These are phyloP conservation scores for Nephelium lappaceum DNA, from an alignment of 345 rosid species.

Conservation along the genomic window DNA sequence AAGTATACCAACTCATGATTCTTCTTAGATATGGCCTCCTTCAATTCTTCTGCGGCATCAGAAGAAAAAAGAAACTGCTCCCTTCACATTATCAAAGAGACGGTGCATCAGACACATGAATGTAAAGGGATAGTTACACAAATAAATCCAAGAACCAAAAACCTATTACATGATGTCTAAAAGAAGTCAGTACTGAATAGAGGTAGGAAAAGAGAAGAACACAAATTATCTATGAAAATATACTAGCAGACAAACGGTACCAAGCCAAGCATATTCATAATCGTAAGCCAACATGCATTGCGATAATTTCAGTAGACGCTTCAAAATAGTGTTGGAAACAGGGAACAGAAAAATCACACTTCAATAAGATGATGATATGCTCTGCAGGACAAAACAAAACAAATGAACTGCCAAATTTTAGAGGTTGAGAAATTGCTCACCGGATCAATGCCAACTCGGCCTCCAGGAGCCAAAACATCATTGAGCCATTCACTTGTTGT, in stretches of 20 bases:
- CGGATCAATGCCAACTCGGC: conserved; percentile 93
- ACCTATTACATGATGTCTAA: not conserved
- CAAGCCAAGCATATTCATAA: not conserved
- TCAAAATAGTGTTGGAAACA: not conserved
- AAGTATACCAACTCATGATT: conserved; percentile 81
- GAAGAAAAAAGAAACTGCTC: conserved; percentile 97
- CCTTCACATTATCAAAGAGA: conserved; percentile 67
- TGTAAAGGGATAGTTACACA: conserved; percentile 6
- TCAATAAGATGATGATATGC: not conserved
- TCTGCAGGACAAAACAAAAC: conserved; percentile 5
- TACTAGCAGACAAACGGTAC: not conserved
- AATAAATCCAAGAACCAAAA: not conserved
- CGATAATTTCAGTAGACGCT: not conserved
- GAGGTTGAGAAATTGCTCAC: conserved; percentile 59
- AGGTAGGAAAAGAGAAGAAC: not conserved
- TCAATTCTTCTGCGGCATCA: conserved; percentile 93
- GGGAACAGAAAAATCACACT: not conserved
- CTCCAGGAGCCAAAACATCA: conserved; percentile 82
- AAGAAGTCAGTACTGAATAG: not conserved
- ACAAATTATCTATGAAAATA: not conserved
- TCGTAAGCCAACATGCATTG: not conserved
- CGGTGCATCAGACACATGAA: conserved; percentile 41
- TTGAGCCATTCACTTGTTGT: conserved; percentile 88
- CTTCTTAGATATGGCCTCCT: conserved; percentile 74
- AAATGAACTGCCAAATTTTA: conserved; percentile 2